A percentile compares a stretch with the other conserved stretches of the same genome.
Evolutionary conservation across 2,329 filamentous ascomycete genomes (phyloP).

Genomic region (Aspergillus arachidicola): DNA sequence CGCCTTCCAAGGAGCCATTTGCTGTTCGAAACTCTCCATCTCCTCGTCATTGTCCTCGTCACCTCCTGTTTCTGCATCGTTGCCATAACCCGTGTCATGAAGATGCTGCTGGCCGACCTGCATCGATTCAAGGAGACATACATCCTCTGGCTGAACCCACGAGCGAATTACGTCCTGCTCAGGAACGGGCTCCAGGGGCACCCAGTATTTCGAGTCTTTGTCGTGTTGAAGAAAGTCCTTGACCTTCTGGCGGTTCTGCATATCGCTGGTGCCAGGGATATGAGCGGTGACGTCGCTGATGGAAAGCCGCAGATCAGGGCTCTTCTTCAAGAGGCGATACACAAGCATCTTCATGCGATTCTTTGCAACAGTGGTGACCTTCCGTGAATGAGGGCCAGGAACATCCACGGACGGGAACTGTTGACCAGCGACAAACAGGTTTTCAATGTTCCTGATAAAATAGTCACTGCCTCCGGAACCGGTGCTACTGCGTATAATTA

Average conservation of each 20-base stretch:
- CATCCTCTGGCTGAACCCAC: constrained; percentile 94
- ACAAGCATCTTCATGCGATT: constrained; percentile 95
- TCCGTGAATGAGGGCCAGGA: constrained; percentile 88
- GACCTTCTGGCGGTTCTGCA: constrained; percentile 94
- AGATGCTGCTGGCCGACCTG: constrained; percentile 91
- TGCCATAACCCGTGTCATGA: constrained; percentile 84
- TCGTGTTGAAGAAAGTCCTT: constrained; percentile 95
- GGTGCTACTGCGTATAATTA: constrained; percentile 81
- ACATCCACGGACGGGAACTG: constrained; percentile 90
- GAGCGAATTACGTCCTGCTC: constrained; percentile 78
- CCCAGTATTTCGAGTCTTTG: constrained; percentile 86
- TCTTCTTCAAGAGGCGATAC: constrained; percentile 82
- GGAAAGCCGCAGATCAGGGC: constrained; percentile 67
- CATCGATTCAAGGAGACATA: constrained; percentile 94
- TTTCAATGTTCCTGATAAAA: constrained; percentile 85
- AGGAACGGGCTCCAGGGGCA: constrained; percentile 74
- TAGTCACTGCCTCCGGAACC: constrained; percentile 76
- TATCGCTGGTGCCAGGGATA: constrained; percentile 88
- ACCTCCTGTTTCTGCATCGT: constrained; percentile 66
- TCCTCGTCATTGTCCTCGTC: constrained; percentile 67
- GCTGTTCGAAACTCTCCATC: constrained; percentile 77
- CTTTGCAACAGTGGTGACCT: constrained; percentile 96
- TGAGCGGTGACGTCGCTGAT: constrained; percentile 88
- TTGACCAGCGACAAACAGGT: constrained; percentile 88
- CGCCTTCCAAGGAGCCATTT: constrained; percentile 93